phyloP scores from a whole-genome alignment of 306 rosid genomes.

The Malus asiatica region DNA sequence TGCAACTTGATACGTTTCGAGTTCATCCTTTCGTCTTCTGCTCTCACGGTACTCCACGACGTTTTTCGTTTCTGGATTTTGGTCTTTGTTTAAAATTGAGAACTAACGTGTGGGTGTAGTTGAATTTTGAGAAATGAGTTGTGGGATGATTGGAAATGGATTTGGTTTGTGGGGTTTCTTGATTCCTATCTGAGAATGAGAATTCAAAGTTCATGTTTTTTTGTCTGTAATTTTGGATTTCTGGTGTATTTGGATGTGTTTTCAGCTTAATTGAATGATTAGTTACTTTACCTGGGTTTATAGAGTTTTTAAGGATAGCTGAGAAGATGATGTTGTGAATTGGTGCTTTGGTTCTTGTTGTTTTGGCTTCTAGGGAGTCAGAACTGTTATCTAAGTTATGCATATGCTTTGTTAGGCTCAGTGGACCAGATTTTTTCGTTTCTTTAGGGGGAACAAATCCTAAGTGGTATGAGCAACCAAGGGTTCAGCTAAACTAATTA shows the following conservation, averaged over 20 bases:
- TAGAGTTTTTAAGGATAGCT: conserved; percentile 2
- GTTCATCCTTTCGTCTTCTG: conserved; percentile 10
- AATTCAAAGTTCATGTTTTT: background rate
- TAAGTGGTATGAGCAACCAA: background rate
- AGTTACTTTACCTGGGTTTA: conserved; percentile 6
- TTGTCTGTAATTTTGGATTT: conserved; percentile 11
- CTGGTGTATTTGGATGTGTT: conserved; percentile 1
- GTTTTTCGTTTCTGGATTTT: conserved; percentile 1
- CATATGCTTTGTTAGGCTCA: conserved; percentile 9
- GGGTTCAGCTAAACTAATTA: background rate
- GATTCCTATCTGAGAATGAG: background rate
- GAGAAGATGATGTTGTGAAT: conserved; percentile 11
- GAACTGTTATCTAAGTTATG: background rate
- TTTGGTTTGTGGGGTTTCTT: conserved; percentile 7
- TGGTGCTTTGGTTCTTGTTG: conserved; percentile 5
- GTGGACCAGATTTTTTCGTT: background rate
- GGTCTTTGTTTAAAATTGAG: conserved; percentile 4
- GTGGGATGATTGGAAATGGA: conserved; percentile 7
- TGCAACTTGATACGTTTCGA: conserved; percentile 12
- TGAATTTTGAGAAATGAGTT: conserved; percentile 12
- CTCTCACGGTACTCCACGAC: conserved; percentile 28
- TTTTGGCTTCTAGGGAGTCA: conserved; percentile 13
- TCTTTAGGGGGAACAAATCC: background rate
- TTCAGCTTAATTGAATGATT: conserved; percentile 24
- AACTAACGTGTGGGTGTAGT: conserved; percentile 18